Base-by-base conservation (phyloP, 805 yeast species). In the Wickerhamiella azymoides region DNA sequence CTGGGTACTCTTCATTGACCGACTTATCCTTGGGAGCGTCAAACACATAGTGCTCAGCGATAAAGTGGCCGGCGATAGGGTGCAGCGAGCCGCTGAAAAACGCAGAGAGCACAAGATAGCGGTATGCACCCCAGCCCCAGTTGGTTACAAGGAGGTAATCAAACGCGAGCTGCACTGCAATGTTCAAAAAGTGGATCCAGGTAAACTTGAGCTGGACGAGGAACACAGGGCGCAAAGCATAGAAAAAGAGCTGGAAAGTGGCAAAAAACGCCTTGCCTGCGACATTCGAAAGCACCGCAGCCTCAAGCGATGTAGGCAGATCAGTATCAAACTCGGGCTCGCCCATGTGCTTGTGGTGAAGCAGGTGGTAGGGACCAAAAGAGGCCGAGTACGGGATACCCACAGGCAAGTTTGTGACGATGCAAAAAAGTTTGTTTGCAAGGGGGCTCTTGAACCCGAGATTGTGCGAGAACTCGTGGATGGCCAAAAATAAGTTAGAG, bases 51-150 rank as follows among this genome's bases (percentile, higher is more conserved):
- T 86, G 96, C 60, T 86, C 96, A n/a, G 94, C 89, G 52, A 86
- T 84, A 63, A 86, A 86, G 65, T 86, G 96, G 17, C 96, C 96
- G 1, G 96, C 94, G 49, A 85, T 79, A 24, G 96, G 96, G 58
- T 86, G 96, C 58, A 84, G 68, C 0, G 94, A 83, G 2, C 96
- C 96, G 0, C 95, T 94, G 44, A 86, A 66, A 59, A 86, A 84
- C 0, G 93, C 79, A 35, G 88, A 78, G 61, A 80, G 65, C 21
- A 86, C 59, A 51, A 86, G 73, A 61, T 86, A 86, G 36, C 65
- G 58, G 36, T 82, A 61, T 0, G 92, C 63, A 49, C 76, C 73
- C 66, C 68, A 59, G 0, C 93, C 89, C 76, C 84, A 79, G 50
- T 52, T 58, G 25, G 60, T 65, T 18, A 84, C 74, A 49, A 86